Evolutionary conservation across 352 stramenopile genomes (phyloP), one percentile per base, ranked within the genome.

Genomic region (Phytophthora tentaculata): DNA sequence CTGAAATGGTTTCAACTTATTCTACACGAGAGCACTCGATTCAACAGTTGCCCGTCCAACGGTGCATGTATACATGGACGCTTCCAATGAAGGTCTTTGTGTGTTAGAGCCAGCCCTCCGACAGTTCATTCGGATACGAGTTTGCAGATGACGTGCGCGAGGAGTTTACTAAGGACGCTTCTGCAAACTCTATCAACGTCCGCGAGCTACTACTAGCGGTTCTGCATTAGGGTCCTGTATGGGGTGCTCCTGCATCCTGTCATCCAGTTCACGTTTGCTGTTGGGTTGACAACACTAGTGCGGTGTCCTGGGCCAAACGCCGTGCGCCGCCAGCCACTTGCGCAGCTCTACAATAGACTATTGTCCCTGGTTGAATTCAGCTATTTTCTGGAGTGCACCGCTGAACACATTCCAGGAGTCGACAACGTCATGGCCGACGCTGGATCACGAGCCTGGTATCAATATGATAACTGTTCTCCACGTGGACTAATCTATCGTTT

Each of bases 61-160:
- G 2, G 60, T 68, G 61, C 43, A 68, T n/a, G 61, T 68, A n/a
- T 45, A 68, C 32, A 62, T 62, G 44, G 52, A 61, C n/a, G 61
- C 61, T 4, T 68, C 61, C 10, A 8, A 62, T 13, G 29, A 68
- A 2, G 52, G 53, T 9, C 35, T 68, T 5, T 61, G 52, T 28
- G 51, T 43, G 2, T 13, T 68, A 0, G 32, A 57, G n/a, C 51
- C 52, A 2, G 7, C 23, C 4, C 23, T 68, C 2, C 43, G 17
- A 8, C 60, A 61, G n/a, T 67, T 29, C 29, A 53, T 58, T 17
- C 32, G 51, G 0, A 28, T 67, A 1, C 23, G 12, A n/a, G 1
- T 67, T 67, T 22, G 50, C 60, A 0, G 12, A 52, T 22, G 10
- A 24, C 5, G 35, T 9, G 1, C 19, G 26, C 2, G 1, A 48